Evolutionary conservation across 2,329 filamentous ascomycete genomes (phyloP).

Genomic region (Anisogramma anomala): DNA sequence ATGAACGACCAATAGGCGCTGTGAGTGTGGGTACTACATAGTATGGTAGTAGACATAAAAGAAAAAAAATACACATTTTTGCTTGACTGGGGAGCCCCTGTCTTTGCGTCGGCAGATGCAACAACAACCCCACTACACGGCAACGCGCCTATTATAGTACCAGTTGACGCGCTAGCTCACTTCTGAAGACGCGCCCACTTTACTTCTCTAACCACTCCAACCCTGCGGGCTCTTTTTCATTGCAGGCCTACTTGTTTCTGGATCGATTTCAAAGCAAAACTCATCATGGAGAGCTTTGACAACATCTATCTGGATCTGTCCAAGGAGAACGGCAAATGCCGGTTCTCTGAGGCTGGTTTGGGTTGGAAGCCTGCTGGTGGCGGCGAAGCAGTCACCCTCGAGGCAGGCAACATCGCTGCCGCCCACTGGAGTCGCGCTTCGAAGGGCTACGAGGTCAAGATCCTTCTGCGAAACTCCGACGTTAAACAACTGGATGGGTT

Average conservation of each 20-base stretch:
- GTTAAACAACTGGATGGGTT: slow-evolving; percentile 94
- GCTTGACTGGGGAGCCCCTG: no score
- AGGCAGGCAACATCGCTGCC: slow-evolving; percentile 69
- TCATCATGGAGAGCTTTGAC: slow-evolving; percentile 72
- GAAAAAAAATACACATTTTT: no score
- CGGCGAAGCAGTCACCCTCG: slow-evolving; percentile 87
- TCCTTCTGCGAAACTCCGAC: slow-evolving; percentile 70
- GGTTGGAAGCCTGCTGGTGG: slow-evolving; percentile 87
- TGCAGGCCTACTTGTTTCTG: background rate
- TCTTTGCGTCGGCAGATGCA: no score
- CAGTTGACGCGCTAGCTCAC: no score
- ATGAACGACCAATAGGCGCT: no score
- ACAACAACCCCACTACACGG: no score
- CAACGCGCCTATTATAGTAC: no score
- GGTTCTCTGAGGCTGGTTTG: slow-evolving; percentile 86
- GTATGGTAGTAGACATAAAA: no score
- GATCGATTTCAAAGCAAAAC: background rate
- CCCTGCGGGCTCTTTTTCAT: background rate
- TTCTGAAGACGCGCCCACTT: no score
- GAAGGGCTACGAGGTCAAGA: slow-evolving; percentile 87
- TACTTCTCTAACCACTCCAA: no score
- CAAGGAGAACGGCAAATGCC: slow-evolving; percentile 82
- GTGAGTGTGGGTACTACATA: no score
- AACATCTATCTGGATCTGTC: slow-evolving; percentile 95
- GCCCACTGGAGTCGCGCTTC: slow-evolving; percentile 93